These are phyloP conservation scores for Pyrenopolyporus hunteri DNA, from an alignment of 495 filamentous ascomycete genomes.

Conservation along the genomic window DNA sequence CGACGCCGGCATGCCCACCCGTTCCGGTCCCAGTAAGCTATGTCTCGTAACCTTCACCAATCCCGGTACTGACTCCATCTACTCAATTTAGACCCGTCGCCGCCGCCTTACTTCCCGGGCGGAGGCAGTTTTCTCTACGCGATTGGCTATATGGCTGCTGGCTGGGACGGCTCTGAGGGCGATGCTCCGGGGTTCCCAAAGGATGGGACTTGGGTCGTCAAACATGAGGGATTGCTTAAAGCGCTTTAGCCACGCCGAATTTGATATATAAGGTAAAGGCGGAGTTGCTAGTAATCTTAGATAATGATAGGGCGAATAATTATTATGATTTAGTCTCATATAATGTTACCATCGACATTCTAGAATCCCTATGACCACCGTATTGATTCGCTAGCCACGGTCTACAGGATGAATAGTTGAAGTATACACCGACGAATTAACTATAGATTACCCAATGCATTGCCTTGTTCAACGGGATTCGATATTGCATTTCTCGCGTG, in stretches of 20 bases:
- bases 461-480: background rate
- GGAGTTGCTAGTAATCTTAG: no score
- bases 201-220: constrained; percentile 22
- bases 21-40: constrained; percentile 34
- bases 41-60: background rate
- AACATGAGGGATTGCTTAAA: constrained; percentile 26
- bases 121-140: constrained; percentile 35
- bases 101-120: constrained; percentile 30
- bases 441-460: no score
- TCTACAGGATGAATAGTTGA: no score
- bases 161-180: constrained; percentile 32
- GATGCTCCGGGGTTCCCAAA: constrained; percentile 32
- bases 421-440: no score
- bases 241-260: constrained; percentile 15
- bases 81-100: constrained; percentile 18
- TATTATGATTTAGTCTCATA: no score
- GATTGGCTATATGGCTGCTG: constrained; percentile 30
- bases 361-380: no score
- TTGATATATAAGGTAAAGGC: no score
- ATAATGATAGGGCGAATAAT: no score
- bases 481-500: background rate
- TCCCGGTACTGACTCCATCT: background rate
- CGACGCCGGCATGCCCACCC: constrained; percentile 49
- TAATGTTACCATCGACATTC: no score
- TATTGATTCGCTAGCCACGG: no score